Evolutionary conservation across 2,329 filamentous ascomycete species (phyloP).

Genomic region (Arthrobotrys iridis): DNA sequence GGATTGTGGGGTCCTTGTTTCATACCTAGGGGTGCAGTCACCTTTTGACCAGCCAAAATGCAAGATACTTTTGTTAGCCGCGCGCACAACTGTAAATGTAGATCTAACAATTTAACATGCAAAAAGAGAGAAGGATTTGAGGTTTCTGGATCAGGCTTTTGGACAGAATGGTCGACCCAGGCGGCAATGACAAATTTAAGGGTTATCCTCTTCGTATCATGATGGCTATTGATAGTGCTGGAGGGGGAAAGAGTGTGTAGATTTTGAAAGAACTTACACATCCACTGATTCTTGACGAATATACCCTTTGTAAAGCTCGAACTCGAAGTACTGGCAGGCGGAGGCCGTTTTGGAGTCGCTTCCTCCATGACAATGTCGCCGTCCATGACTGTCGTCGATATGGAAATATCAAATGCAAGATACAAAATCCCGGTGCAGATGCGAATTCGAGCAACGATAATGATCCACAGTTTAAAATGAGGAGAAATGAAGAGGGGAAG

Average conservation of each 20-base stretch:
- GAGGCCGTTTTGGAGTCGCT: not conserved
- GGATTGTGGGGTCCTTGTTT: not conserved
- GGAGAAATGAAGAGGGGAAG: not conserved
- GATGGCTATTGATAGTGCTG: not conserved
- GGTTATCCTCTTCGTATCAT: not conserved
- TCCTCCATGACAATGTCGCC: constrained; percentile 2
- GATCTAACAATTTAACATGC: not conserved
- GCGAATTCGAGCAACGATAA: not conserved
- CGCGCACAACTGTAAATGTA: too few relatives aligned
- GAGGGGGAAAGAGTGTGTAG: not conserved
- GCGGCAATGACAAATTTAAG: not conserved
- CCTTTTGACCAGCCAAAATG: too few relatives aligned
- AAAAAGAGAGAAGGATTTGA: not conserved
- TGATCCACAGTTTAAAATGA: not conserved
- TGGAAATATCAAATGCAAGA: too few relatives aligned
- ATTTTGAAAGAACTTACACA: constrained; percentile 44
- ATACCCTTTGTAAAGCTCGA: constrained; percentile 24
- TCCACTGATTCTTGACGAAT: constrained; percentile 50
- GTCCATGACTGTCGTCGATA: not conserved
- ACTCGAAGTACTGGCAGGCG: not conserved
- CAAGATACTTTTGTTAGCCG: constrained; percentile 9
- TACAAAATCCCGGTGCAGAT: too few relatives aligned
- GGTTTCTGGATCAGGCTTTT: not conserved
- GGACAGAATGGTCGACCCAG: not conserved
- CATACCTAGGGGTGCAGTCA: constrained; percentile 45